A percentile compares a stretch with the other conserved stretches of the same genome.
Conservation (phyloP, 257 asterid genomes). For the Przewalskia tangutica region DNA sequence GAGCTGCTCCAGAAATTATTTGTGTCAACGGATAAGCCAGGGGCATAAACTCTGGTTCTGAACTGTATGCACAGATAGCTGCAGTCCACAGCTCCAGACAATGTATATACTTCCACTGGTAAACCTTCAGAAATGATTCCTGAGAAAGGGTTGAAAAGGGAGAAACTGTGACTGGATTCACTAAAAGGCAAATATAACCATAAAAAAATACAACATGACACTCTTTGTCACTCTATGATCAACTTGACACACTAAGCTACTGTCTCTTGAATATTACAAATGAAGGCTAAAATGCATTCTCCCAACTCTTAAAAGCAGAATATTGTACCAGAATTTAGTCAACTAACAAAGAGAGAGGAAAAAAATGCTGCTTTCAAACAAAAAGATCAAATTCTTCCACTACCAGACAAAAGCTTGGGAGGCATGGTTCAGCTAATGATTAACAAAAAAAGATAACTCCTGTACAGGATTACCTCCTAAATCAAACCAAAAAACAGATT, state of each 20-base stretch:
- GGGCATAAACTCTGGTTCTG: conserved; percentile 66
- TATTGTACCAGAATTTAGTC: background rate
- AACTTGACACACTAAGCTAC: background rate
- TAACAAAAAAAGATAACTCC: background rate
- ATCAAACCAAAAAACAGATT: background rate
- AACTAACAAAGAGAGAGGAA: background rate
- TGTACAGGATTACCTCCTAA: background rate
- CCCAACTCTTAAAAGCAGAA: background rate
- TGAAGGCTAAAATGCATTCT: background rate
- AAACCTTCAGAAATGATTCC: conserved; percentile 82
- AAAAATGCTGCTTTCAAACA: background rate
- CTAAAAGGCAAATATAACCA: background rate
- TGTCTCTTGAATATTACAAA: background rate
- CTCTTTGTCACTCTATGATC: background rate
- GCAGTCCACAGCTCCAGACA: conserved; percentile 98
- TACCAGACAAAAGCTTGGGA: background rate
- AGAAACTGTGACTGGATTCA: background rate
- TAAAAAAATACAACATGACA: background rate
- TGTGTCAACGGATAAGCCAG: conserved; percentile 90
- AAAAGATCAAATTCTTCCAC: background rate
- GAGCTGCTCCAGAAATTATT: conserved; percentile 83
- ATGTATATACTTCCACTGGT: conserved; percentile 85
- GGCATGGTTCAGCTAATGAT: background rate
- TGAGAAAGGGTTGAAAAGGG: conserved; percentile 16
- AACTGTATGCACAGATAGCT: conserved; percentile 64